Evolutionary conservation across 805 yeast genomes (phyloP), one percentile per base, ranked within the genome.

Genomic region (Cyberlindnera xylosilytica): DNA sequence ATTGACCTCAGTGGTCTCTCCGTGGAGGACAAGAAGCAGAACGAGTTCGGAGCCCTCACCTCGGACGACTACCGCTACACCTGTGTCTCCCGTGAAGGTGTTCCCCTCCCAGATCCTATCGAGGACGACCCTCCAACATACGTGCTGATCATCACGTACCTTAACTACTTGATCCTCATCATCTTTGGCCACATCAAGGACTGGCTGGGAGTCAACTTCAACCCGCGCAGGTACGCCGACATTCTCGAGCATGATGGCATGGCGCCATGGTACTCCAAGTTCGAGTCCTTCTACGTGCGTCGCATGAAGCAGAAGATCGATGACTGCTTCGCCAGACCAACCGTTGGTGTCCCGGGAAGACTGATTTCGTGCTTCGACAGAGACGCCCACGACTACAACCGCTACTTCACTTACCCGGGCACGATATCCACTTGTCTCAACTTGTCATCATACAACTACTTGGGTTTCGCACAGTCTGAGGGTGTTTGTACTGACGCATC

Each of bases 291-390:
- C 62, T 93, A 90, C 64, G 83, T 90, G 33, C 83, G 99, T 56
- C 81, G 98, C 57, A 76, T 93, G 72, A 90, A 93, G 63, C 78
- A 76, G 53, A 84, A 96, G 65, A 78, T 93, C 45, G 96, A 87
- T 61, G 98, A 91, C 66, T 88, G 97, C 64, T 93, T 93, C 63
- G 87, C 95, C 2, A 80, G 96, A 61, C 97, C 97, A 33, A 87
- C 95, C n/a, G 84, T 86, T 46, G 98, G 97, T 39, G 98, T 91
- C 17, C 98, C 99, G 1, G 99, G 99, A 20, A 79, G 99, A 62
- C 83, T 72, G 57, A 81, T 91, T 54, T 77, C 81, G 44, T 83
- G 96, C 55, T 81, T 83, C 56, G 90, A 88, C 55, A 79, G 99
- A 54, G 66, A 70, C 24, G 74, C 89, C n/a, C 72, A 73, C 35